A percentile compares a stretch with the other conserved stretches of the same genome.
Conservation (phyloP, 2,329 filamentous ascomycete genomes). For the Cladophialophora exuberans region DNA sequence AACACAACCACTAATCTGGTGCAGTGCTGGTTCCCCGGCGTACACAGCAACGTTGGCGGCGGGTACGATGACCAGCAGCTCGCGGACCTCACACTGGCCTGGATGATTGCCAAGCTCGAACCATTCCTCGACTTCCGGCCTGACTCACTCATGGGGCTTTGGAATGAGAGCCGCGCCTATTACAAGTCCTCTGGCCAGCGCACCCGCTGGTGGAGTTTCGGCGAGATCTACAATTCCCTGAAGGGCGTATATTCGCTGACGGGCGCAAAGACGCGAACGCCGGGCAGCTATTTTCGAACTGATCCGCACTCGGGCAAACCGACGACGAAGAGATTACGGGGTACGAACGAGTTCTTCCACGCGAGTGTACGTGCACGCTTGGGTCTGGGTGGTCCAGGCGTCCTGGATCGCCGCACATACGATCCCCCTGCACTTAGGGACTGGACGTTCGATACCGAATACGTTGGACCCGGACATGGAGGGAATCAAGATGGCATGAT, state of each 20-base stretch:
- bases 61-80: conserved; percentile 53
- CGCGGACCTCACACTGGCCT: conserved; percentile 53
- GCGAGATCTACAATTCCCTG: conserved; percentile 33
- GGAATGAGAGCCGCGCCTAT: conserved; percentile 28
- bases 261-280: conserved; percentile 33
- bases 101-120: conserved; percentile 54
- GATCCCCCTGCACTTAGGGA: conserved; percentile 31
- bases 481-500: conserved; percentile 28
- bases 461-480: conserved; percentile 20
- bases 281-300: conserved; percentile 34
- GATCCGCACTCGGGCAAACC: conserved; percentile 32
- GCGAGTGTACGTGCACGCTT: conserved; percentile 34
- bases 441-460: conserved; percentile 33
- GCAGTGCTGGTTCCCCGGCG: conserved; percentile 54
- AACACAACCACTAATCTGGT: conserved; percentile 40
- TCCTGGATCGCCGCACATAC: conserved; percentile 31
- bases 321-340: conserved; percentile 31
- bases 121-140: conserved; percentile 35
- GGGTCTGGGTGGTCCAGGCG: conserved; percentile 32
- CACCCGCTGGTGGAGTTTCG: conserved; percentile 34
- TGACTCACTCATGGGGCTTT: conserved; percentile 30
- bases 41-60: conserved; percentile 53
- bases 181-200: conserved; percentile 31
- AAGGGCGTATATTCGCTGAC: conserved; percentile 32
- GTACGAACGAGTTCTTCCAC: conserved; percentile 39